A percentile compares a stretch with the other conserved stretches of the same genome.
These are phyloP conservation scores for Aegilops bicornis DNA, from an alignment of 176 grass and related monocot genomes.

Conservation along the genomic window DNA sequence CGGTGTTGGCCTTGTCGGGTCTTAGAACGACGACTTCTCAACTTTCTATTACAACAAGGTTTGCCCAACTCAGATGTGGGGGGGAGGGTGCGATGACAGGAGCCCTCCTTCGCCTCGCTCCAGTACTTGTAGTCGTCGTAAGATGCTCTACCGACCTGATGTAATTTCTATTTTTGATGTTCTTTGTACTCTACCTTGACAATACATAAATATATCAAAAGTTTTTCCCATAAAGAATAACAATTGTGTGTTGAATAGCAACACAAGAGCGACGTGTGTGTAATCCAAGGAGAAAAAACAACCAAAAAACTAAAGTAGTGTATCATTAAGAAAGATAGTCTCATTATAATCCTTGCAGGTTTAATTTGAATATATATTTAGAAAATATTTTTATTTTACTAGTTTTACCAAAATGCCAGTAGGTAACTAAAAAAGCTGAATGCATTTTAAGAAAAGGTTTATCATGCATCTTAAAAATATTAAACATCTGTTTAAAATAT, in stretches of 20 bases:
- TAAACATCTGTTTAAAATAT: no score
- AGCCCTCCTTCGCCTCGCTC: fast-evolving
- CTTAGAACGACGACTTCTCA: no score
- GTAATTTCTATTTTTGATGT: no score
- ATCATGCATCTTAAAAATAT: background rate
- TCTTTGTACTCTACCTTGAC: no score
- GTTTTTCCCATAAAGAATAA: background rate
- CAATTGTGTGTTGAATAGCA: background rate
- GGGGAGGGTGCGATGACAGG: fast-evolving
- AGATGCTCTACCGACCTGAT: no score
- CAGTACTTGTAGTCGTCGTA: no score
- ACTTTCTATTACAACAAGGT: no score
- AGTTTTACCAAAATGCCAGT: background rate
- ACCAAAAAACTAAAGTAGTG: background rate
- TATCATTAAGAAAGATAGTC: background rate
- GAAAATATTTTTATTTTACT: background rate
- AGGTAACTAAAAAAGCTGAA: background rate
- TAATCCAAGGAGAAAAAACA: background rate
- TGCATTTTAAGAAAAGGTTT: background rate
- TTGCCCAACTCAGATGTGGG: no score
- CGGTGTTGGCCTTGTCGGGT: no score
- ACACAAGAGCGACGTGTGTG: background rate
- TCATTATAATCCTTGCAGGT: background rate
- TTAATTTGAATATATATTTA: no score
- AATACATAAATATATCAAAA: no score